Conservation (phyloP, 345 rosid species). For the Eucalyptus coolabah region DNA sequence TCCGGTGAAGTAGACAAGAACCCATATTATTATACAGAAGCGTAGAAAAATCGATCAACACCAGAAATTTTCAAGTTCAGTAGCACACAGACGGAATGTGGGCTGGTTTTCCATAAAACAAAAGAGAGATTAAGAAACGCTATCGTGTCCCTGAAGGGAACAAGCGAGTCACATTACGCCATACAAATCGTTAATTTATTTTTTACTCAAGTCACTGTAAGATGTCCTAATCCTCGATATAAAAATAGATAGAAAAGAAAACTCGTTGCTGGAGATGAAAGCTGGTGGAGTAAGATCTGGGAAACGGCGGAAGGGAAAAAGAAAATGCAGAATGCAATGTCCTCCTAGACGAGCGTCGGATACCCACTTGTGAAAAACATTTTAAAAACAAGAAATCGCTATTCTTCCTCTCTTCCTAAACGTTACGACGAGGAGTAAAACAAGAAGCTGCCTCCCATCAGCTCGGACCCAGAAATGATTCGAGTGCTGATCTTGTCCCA, state of each 20-base stretch:
- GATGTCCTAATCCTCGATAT: not conserved
- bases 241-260: not conserved
- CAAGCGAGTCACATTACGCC: not conserved
- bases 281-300: not conserved
- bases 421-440: not conserved
- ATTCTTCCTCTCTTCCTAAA: not conserved
- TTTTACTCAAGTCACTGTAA: not conserved
- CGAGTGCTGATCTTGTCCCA: not conserved
- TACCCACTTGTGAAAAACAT: not conserved
- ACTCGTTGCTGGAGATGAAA: not conserved
- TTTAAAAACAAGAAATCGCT: not conserved
- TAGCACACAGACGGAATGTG: not conserved
- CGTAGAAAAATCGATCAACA: not conserved
- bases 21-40: not conserved
- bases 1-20: not conserved
- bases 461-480: not conserved
- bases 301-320: not conserved
- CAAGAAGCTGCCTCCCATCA: not conserved
- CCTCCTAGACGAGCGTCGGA: not conserved
- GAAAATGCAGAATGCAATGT: not conserved
- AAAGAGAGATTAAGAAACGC: not conserved
- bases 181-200: not conserved
- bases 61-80: not conserved
- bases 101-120: not conserved
- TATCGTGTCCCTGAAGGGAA: not conserved